Evolutionary conservation across 139 green algal species (phyloP).

Genomic region (Chlorella sp.): DNA sequence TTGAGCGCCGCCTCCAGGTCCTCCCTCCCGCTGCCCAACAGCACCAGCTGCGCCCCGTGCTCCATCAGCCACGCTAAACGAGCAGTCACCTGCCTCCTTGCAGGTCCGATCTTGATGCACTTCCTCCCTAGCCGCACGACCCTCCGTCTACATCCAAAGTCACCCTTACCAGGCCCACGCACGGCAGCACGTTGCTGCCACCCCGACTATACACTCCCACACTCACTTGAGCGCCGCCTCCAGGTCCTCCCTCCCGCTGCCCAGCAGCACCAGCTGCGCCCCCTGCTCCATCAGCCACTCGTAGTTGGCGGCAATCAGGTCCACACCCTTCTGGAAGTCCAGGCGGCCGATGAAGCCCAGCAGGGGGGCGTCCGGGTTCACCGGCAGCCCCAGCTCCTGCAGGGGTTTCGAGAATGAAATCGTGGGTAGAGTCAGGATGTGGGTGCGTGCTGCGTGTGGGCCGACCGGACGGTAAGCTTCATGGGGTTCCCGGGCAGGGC

Average conservation of each 20-base stretch:
- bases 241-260: constrained; percentile 88
- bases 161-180: no score
- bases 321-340: constrained; percentile 98
- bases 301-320: constrained; percentile 93
- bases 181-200: no score
- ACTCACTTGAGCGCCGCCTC: constrained; percentile 76
- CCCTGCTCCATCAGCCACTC: constrained; percentile 87
- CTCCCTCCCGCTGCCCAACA: constrained; percentile 89
- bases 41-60: constrained; percentile 89
- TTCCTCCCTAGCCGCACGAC: no score
- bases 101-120: no score
- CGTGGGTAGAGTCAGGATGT: no score
- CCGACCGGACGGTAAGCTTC: constrained; percentile 86
- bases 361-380: constrained; percentile 81
- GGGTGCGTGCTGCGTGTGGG: no score
- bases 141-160: no score
- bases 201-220: no score
- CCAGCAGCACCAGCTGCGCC: constrained; percentile 96
- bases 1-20: constrained; percentile 89
- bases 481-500: constrained; percentile 89
- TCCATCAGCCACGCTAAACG: constrained; percentile 91
- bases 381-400: constrained; percentile 90
- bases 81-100: no score
- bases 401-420: no score
- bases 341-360: constrained; percentile 94